A percentile compares a stretch with the other conserved stretches of the same genome.
phyloP scores from a whole-genome alignment of 2,329 filamentous ascomycete genomes.

The Neodidymelliopsis sp. region DNA sequence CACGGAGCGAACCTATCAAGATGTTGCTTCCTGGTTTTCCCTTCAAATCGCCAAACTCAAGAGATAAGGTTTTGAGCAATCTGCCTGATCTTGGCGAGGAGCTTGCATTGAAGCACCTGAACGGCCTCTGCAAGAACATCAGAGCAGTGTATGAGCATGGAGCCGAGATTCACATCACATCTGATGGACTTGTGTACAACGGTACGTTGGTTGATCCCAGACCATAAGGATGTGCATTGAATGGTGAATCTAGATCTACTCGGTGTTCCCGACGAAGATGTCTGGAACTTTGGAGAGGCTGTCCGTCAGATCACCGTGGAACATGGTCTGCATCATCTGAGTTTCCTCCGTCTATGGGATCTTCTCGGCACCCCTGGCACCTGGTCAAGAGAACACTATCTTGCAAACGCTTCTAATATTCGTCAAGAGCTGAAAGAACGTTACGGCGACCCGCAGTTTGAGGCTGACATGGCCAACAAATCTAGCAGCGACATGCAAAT shows the following conservation, averaged over 20 bases:
- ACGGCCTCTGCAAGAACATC: conserved; percentile 53
- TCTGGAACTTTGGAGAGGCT: conserved; percentile 49
- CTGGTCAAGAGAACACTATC: conserved; percentile 32
- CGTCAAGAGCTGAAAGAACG: conserved; percentile 33
- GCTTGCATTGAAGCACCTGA: conserved; percentile 53
- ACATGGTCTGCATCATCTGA: conserved; percentile 28
- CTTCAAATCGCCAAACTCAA: conserved; percentile 66
- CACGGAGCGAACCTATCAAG: conserved; percentile 29
- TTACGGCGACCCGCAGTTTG: conserved; percentile 35
- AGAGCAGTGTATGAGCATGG: conserved; percentile 51
- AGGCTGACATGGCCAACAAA: conserved; percentile 42
- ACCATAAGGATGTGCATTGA: background rate
- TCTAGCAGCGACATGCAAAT: conserved; percentile 35
- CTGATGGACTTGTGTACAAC: conserved; percentile 55
- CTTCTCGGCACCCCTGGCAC: conserved; percentile 26
- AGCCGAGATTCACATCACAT: conserved; percentile 52
- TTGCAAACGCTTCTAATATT: conserved; percentile 32
- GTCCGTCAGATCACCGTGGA: conserved; percentile 25
- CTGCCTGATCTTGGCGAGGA: conserved; percentile 55
- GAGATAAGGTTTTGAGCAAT: conserved; percentile 61
- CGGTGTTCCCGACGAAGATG: conserved; percentile 52
- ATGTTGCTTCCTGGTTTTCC: conserved; percentile 64
- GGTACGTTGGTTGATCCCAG: conserved; percentile 24
- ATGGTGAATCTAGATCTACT: conserved; percentile 47
- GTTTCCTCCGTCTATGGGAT: conserved; percentile 31